Evolutionary conservation across 139 green algal species (phyloP).

Genomic region (Chlamydomonas eustigma): DNA sequence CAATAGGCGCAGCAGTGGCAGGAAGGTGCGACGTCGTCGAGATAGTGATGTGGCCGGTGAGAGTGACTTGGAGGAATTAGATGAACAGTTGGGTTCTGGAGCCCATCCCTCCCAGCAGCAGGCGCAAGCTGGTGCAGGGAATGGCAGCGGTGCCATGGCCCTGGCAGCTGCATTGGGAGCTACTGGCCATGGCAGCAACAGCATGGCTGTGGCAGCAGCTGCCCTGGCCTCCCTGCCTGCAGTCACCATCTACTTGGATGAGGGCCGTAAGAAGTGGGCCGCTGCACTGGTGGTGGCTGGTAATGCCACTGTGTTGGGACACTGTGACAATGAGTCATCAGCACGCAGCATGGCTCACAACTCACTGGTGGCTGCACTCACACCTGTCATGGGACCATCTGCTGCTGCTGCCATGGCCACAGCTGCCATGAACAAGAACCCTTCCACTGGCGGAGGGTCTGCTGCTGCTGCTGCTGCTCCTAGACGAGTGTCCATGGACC

Average conservation of each 20-base stretch:
- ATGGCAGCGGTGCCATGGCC: not conserved
- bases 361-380: slow-evolving; percentile 2
- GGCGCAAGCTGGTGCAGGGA: not conserved
- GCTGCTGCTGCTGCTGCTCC: not conserved
- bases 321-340: slow-evolving; percentile 7
- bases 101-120: too few relatives aligned
- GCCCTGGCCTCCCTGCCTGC: slow-evolving; percentile 11
- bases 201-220: slow-evolving; percentile 9
- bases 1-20: not conserved
- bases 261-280: not conserved
- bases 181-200: not conserved
- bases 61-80: not conserved
- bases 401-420: slow-evolving; percentile 8
- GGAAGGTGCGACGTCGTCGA: not conserved
- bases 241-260: slow-evolving; percentile 13
- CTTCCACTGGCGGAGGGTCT: not conserved
- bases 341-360: slow-evolving; percentile 16
- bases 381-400: slow-evolving; percentile 3
- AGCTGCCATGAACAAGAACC: slow-evolving; percentile 11
- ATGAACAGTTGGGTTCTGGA: not conserved
- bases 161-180: not conserved
- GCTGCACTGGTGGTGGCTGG: not conserved
- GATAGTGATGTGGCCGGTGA: not conserved
- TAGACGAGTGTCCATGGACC: not conserved
- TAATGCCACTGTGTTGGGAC: slow-evolving; percentile 11